Conservation (phyloP, 345 rosid species). For the Hibiscus trionum region DNA sequence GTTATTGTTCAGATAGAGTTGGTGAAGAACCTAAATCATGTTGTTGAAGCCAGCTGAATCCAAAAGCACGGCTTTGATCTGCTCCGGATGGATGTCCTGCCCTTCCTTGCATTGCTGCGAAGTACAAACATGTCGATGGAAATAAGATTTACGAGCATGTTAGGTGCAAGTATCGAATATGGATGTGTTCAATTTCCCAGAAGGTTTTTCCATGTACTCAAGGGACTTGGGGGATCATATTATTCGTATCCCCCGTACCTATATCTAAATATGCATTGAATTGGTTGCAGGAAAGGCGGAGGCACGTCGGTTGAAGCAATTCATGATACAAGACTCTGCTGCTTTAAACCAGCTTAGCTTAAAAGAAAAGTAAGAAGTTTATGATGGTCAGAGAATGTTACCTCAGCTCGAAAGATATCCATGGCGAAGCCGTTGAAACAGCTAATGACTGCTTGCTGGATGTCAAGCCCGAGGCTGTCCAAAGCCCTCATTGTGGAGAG, state of each 20-base stretch:
- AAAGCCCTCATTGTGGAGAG: slow-evolving; percentile 66
- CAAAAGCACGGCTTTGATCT: slow-evolving; percentile 57
- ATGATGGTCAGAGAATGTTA: slow-evolving; percentile 14
- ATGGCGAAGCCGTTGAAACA: slow-evolving; percentile 73
- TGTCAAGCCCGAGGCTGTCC: slow-evolving; percentile 51
- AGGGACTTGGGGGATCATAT: no score
- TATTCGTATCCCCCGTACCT: no score
- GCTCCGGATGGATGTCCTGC: slow-evolving; percentile 56
- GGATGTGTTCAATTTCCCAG: neutral
- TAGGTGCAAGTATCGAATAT: neutral
- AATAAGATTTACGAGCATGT: neutral
- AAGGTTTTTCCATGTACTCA: no score
- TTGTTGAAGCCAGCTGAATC: slow-evolving; percentile 56
- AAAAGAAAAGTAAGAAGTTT: slow-evolving; percentile 1
- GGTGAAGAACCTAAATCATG: slow-evolving; percentile 17
- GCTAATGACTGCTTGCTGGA: slow-evolving; percentile 72
- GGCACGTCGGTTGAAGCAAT: neutral
- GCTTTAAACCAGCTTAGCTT: neutral
- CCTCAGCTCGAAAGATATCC: slow-evolving; percentile 80
- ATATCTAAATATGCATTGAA: neutral
- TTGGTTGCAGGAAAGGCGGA: neutral
- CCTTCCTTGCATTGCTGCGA: slow-evolving; percentile 65
- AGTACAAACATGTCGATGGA: neutral
- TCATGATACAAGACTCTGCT: neutral
- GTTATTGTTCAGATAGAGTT: neutral